phyloP scores from a whole-genome alignment of 371 early-diverging fungal species.

The Phascolomyces articulosus region DNA sequence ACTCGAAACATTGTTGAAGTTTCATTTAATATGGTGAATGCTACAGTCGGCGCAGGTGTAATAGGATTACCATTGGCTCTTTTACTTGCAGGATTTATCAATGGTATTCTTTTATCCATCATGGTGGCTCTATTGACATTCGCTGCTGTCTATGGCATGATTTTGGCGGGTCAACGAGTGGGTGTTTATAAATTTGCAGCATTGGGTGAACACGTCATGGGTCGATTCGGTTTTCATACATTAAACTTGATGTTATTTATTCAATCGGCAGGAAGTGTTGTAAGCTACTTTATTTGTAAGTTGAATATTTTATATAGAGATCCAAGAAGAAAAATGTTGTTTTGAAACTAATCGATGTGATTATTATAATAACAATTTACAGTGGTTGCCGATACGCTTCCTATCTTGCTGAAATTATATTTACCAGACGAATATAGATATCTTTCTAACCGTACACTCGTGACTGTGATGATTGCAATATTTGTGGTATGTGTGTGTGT shows the following conservation, averaged over 20 bases:
- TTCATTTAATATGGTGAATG: constrained; percentile 60
- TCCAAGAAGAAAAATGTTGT: background rate
- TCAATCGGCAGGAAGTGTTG: constrained; percentile 52
- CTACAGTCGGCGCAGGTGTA: constrained; percentile 67
- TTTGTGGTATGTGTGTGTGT: constrained; percentile 33
- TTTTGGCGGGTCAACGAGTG: constrained; percentile 48
- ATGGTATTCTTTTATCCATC: constrained; percentile 51
- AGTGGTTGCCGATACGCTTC: constrained; percentile 65
- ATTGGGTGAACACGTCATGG: constrained; percentile 56
- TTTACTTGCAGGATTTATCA: constrained; percentile 56
- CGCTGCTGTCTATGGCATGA: constrained; percentile 47
- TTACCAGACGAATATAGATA: constrained; percentile 31
- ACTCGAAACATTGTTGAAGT: constrained; percentile 38
- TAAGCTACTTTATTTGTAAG: constrained; percentile 58
- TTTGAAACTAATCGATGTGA: background rate
- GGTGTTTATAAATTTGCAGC: constrained; percentile 52
- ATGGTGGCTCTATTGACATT: constrained; percentile 49
- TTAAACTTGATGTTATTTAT: constrained; percentile 54
- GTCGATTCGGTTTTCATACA: constrained; percentile 49
- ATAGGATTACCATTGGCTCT: constrained; percentile 60
- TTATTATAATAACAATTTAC: background rate
- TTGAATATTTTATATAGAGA: background rate
- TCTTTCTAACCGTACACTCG: constrained; percentile 38
- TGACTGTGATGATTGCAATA: constrained; percentile 50
- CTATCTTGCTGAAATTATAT: constrained; percentile 48